Conservation (phyloP, 2,329 filamentous ascomycete genomes). For the Xylariaceae sp. region DNA sequence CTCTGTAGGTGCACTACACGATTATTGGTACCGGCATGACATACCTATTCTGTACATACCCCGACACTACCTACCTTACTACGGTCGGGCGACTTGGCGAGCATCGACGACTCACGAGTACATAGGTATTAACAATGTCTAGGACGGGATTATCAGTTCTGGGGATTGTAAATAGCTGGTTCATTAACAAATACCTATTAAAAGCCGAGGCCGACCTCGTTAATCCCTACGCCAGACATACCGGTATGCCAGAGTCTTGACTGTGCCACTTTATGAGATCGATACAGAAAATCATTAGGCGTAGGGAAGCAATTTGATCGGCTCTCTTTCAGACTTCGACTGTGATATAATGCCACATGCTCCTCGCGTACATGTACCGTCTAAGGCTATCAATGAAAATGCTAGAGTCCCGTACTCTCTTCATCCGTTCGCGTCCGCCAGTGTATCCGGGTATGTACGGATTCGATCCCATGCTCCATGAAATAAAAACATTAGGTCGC, state of each 20-base stretch:
- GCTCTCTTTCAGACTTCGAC: not conserved
- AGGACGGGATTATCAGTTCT: too few species aligned
- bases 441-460: conserved; percentile 3
- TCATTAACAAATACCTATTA: not conserved
- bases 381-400: conserved; percentile 7
- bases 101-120: too few species aligned
- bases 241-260: not conserved
- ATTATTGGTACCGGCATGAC: too few species aligned
- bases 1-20: too few species aligned
- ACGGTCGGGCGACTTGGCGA: too few species aligned
- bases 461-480: conserved; percentile 4
- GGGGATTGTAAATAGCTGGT: too few species aligned
- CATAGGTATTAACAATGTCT: too few species aligned
- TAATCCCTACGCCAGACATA: not conserved
- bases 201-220: not conserved
- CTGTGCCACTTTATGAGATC: not conserved
- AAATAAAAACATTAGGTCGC: conserved; percentile 1
- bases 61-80: too few species aligned
- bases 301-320: not conserved
- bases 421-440: not conserved
- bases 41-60: too few species aligned
- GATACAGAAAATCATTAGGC: not conserved
- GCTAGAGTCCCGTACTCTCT: not conserved
- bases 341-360: not conserved
- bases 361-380: not conserved